Conservation (phyloP, 805 yeast genomes). For the Starmerella cellae region DNA sequence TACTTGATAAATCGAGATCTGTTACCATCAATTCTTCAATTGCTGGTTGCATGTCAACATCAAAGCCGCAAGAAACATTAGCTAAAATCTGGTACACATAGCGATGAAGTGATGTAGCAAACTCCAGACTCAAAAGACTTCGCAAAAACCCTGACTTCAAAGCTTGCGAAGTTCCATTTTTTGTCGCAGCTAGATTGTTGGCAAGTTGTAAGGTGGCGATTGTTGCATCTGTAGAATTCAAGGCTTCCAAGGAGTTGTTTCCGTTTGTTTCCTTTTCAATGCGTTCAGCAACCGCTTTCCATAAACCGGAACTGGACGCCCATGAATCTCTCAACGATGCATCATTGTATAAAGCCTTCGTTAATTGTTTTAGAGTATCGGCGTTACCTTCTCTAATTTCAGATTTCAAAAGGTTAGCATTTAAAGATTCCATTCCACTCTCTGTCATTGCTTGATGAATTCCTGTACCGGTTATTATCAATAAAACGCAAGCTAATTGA, state of each 20-base stretch:
- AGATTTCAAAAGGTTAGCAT: no score
- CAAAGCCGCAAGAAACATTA: constrained; percentile 4
- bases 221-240: neutral
- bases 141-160: constrained; percentile 1
- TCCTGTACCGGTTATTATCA: no score
- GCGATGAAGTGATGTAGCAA: neutral
- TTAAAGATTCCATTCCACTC: no score
- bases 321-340: neutral
- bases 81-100: constrained; percentile 11
- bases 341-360: neutral
- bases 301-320: neutral
- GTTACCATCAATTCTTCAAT: neutral
- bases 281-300: neutral
- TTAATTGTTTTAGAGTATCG: neutral
- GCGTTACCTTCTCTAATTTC: no score
- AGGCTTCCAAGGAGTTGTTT: neutral
- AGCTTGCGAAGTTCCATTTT: neutral
- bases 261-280: neutral
- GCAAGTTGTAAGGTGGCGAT: neutral
- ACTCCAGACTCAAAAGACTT: neutral
- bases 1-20: neutral
- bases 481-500: no score
- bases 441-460: no score
- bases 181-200: neutral
- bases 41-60: neutral